phyloP scores from a whole-genome alignment of 768 basidiomycete genomes.

The Porpolomopsis calyptriformis region DNA sequence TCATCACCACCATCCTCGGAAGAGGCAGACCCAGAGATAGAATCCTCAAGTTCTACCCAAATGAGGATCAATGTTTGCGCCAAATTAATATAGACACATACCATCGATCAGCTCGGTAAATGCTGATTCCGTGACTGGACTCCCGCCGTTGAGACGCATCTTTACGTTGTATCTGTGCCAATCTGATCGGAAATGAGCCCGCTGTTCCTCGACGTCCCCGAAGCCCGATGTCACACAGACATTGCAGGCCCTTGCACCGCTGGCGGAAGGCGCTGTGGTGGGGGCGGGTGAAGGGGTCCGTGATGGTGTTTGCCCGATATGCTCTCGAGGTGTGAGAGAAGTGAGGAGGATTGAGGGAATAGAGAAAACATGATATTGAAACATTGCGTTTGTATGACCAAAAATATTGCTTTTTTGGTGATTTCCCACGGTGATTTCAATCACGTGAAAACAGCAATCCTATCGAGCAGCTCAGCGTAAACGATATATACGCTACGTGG shows the following conservation, averaged over 20 bases:
- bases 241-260: slow-evolving; percentile 50
- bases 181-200: slow-evolving; percentile 82
- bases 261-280: slow-evolving; percentile 19
- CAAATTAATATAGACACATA: slow-evolving; percentile 17
- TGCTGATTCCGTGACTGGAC: slow-evolving; percentile 53
- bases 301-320: slow-evolving; percentile 31
- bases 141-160: slow-evolving; percentile 53
- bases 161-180: slow-evolving; percentile 99
- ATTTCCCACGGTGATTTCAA: no score
- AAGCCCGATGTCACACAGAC: slow-evolving; percentile 66
- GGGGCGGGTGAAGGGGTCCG: slow-evolving; percentile 27
- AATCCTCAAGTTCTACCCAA: slow-evolving; percentile 62
- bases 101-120: slow-evolving; percentile 79
- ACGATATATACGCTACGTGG: no score
- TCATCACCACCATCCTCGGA: slow-evolving; percentile 40
- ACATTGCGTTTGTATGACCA: slow-evolving; percentile 6
- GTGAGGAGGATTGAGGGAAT: slow-evolving; percentile 61
- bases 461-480: no score
- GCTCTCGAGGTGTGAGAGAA: slow-evolving; percentile 57
- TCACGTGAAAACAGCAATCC: no score
- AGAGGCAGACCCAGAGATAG: slow-evolving; percentile 85
- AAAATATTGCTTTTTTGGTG: no score
- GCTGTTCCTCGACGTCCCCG: slow-evolving; percentile 67
- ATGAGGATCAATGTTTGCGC: not conserved
- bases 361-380: slow-evolving; percentile 57